phyloP scores from a whole-genome alignment of 805 yeast species.

The Candida orba region DNA sequence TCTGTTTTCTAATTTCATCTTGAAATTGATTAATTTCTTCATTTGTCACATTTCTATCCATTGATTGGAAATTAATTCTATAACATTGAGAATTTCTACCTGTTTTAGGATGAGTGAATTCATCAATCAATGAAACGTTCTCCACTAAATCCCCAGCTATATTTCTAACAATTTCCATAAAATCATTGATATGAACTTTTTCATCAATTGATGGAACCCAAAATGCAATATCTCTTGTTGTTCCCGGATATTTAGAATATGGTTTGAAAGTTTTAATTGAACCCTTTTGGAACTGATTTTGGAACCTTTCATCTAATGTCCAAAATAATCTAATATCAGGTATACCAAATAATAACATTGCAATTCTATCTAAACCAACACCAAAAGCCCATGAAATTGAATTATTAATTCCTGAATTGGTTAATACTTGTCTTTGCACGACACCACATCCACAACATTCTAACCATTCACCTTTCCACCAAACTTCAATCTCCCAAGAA shows the following conservation, averaged over 20 bases:
- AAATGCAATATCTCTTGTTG: conserved; percentile 82
- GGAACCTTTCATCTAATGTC: conserved; percentile 76
- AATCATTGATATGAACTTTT: conserved; percentile 69
- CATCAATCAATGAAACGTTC: conserved; percentile 72
- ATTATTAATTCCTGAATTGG: conserved; percentile 60
- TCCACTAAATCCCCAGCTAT: conserved; percentile 86
- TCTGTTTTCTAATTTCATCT: conserved; percentile 49
- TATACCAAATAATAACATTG: conserved; percentile 90
- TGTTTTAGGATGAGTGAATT: conserved; percentile 79
- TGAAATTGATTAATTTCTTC: conserved; percentile 77
- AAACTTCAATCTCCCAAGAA: conserved; percentile 96
- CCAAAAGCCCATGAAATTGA: conserved; percentile 97
- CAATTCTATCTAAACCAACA: conserved; percentile 87
- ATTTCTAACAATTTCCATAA: conserved; percentile 86
- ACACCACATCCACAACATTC: conserved; percentile 97
- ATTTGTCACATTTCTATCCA: conserved; percentile 88
- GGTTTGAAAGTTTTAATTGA: conserved; percentile 70
- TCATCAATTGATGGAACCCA: conserved; percentile 57
- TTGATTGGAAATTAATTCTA: conserved; percentile 86
- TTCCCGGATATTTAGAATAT: conserved; percentile 86
- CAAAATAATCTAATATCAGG: conserved; percentile 94
- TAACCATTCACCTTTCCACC: conserved; percentile 98
- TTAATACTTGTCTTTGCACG: conserved; percentile 69
- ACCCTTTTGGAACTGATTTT: conserved; percentile 60
- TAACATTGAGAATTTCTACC: conserved; percentile 75